These are phyloP conservation scores for Chrysochromulina tobinii DNA, from an alignment of 78 protist species.

Conservation along the genomic window DNA sequence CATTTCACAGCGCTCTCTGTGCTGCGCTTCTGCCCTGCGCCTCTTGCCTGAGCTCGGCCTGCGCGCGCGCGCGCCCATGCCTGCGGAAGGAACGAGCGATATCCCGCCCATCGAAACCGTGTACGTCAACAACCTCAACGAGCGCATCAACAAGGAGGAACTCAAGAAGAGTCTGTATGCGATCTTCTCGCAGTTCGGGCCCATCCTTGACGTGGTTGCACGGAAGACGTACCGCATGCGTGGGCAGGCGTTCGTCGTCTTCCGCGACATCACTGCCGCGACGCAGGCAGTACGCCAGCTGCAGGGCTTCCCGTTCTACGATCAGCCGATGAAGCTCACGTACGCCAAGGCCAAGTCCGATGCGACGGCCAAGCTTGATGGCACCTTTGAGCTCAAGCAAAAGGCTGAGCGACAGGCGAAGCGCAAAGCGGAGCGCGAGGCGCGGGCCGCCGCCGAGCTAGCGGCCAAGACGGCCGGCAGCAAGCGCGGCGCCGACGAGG, in stretches of 20 bases:
- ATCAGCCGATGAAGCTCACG: conserved; percentile 70
- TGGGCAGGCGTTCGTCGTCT: conserved; percentile 96
- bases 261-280: conserved; percentile 80
- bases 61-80: too few species aligned
- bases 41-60: too few species aligned
- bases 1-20: too few species aligned
- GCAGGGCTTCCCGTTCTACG: conserved; percentile 86
- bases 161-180: conserved; percentile 51
- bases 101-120: conserved; percentile 66
- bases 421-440: conserved; percentile 26
- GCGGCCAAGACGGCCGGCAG: background rate
- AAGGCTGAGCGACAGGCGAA: conserved; percentile 42
- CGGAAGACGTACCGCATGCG: conserved; percentile 77
- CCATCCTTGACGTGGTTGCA: conserved; percentile 80
- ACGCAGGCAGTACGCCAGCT: conserved; percentile 73
- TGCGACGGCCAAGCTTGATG: conserved; percentile 74
- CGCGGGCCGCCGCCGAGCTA: background rate
- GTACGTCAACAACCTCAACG: conserved; percentile 90
- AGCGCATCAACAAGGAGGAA: conserved; percentile 73
- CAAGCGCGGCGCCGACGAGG: background rate
- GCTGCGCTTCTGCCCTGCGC: too few species aligned
- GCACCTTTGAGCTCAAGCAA: conserved; percentile 65
- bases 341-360: background rate
- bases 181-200: conserved; percentile 70
- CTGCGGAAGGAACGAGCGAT: too few species aligned